Percentiles rank a stretch among this genome's conserved stretches.
Evolutionary conservation across 208 protist species (phyloP).

Genomic region (Wallacemonas rigidus): DNA sequence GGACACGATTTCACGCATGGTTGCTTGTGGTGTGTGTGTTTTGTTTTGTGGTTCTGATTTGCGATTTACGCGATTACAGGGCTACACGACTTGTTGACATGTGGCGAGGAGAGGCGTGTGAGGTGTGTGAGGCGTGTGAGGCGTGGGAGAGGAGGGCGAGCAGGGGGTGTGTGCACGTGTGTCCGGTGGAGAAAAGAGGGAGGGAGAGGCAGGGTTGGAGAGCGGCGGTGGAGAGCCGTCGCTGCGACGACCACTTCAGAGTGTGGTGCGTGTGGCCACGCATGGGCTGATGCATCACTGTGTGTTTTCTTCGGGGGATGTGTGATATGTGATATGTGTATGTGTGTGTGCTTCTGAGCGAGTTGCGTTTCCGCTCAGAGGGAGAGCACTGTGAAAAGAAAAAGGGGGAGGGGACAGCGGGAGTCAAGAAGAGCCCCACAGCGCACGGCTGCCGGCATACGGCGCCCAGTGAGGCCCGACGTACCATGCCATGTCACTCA

Average conservation of each 20-base stretch:
- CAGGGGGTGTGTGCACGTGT: not conserved
- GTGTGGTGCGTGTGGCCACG: too few relatives aligned
- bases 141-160: not conserved
- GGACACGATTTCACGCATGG: conserved; percentile 1
- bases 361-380: too few relatives aligned
- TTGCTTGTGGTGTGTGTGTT: not conserved
- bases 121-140: not conserved
- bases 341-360: too few relatives aligned
- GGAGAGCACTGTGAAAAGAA: too few relatives aligned
- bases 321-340: not conserved
- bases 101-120: not conserved
- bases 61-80: conserved; percentile 12
- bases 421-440: too few relatives aligned
- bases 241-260: too few relatives aligned
- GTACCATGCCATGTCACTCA: not conserved
- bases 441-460: not conserved
- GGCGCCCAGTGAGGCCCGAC: not conserved
- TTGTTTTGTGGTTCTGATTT: not conserved
- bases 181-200: not conserved
- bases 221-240: too few relatives aligned
- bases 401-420: not conserved
- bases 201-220: not conserved
- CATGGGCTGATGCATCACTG: too few relatives aligned
- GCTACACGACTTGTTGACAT: not conserved
- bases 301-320: too few relatives aligned